Conservation (phyloP, 495 filamentous ascomycete genomes). For the Articulospora tetracladia region DNA sequence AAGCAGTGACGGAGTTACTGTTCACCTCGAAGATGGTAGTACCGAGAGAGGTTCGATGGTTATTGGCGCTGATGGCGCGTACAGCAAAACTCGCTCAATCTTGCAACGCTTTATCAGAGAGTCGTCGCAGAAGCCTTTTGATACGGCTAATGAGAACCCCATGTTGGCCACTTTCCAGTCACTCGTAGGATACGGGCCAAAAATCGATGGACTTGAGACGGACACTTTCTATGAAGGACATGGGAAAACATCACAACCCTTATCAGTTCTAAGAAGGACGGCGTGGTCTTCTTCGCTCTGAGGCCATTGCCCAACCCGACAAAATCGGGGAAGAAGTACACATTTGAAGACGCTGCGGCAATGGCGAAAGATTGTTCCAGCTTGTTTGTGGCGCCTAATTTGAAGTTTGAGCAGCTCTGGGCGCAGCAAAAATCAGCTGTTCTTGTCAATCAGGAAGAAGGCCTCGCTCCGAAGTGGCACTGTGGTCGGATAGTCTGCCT, state of each 20-base stretch:
- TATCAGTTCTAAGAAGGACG: slow-evolving; percentile 4
- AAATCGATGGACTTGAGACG: slow-evolving; percentile 1
- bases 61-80: slow-evolving; percentile 3
- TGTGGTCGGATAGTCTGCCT: slow-evolving; percentile 5
- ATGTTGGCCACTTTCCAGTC: slow-evolving; percentile 6
- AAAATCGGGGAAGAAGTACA: slow-evolving; percentile 4
- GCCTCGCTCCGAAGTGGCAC: slow-evolving; percentile 3
- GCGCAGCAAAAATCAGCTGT: slow-evolving; percentile 1
- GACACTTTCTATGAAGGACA: slow-evolving; percentile 4
- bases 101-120: slow-evolving; percentile 5
- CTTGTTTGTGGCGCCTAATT: slow-evolving; percentile 4
- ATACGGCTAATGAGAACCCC: slow-evolving; percentile 3
- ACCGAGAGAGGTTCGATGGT: slow-evolving; percentile 4
- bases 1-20: slow-evolving; percentile 5
- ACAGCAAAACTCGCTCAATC: slow-evolving; percentile 4
- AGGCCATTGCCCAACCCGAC: slow-evolving; percentile 1
- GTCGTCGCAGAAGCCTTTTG: slow-evolving; percentile 2
- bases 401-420: slow-evolving; percentile 3
- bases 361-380: slow-evolving; percentile 2
- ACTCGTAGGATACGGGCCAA: slow-evolving; percentile 5
- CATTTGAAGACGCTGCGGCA: slow-evolving; percentile 2
- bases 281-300: slow-evolving; percentile 3
- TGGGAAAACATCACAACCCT: slow-evolving; percentile 5
- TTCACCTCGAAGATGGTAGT: slow-evolving; percentile 3
- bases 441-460: slow-evolving; percentile 5